Evolutionary conservation across 2,329 filamentous ascomycete genomes (phyloP).

Genomic region (Eurotiales sp.): DNA sequence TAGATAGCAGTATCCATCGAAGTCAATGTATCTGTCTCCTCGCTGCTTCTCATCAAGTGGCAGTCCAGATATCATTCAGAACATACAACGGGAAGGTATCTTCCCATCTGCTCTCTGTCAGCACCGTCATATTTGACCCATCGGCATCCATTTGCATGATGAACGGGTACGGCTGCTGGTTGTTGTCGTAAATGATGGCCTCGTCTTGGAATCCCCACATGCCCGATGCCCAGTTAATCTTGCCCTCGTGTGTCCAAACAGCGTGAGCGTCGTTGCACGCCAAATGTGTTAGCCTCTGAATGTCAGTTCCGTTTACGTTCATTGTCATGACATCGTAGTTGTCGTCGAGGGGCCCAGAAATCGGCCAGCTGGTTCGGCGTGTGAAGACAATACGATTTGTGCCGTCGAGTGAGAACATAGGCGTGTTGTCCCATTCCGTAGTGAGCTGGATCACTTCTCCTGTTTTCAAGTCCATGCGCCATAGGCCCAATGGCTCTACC

Average conservation of each 20-base stretch:
- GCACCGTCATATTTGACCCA: not conserved
- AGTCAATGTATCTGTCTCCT: not conserved
- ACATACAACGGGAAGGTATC: not conserved
- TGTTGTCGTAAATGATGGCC: slow-evolving; percentile 2
- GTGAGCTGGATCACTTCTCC: slow-evolving; percentile 13
- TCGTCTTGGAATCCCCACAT: not conserved
- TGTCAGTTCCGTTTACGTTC: not conserved
- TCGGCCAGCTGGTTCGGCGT: slow-evolving; percentile 1
- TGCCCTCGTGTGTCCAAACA: not conserved
- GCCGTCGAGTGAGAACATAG: slow-evolving; percentile 16
- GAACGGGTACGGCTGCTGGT: slow-evolving; percentile 1
- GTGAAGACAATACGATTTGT: slow-evolving; percentile 18
- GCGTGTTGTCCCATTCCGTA: slow-evolving; percentile 17
- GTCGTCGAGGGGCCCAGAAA: not conserved
- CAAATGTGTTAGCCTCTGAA: not conserved
- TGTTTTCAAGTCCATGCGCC: slow-evolving; percentile 16
- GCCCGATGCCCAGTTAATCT: not conserved
- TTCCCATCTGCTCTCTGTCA: not conserved
- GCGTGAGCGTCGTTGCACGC: not conserved
- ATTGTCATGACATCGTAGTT: not conserved
- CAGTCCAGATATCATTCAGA: not conserved
- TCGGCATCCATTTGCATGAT: slow-evolving; percentile 2
- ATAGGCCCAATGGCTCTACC: slow-evolving; percentile 1
- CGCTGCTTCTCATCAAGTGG: not conserved
- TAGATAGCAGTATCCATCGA: not conserved